phyloP scores from a whole-genome alignment of 2,329 filamentous ascomycete species.

The Penicillium capsulatum region DNA sequence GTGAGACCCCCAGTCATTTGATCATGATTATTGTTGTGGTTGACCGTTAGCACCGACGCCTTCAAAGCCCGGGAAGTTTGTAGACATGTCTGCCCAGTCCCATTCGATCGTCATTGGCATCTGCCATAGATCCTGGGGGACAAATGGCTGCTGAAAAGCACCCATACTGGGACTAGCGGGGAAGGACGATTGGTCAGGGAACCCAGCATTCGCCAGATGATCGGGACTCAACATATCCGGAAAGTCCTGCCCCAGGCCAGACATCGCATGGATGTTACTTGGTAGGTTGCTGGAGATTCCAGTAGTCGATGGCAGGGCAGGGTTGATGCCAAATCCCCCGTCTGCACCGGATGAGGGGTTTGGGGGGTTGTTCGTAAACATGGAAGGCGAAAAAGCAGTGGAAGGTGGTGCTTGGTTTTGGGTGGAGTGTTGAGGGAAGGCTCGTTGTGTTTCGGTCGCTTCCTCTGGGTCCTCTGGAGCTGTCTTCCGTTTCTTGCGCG shows the following conservation, averaged over 20 bases:
- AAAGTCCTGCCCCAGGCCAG: conserved; percentile 34
- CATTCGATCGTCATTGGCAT: conserved; percentile 95
- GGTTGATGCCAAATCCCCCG: conserved; percentile 24
- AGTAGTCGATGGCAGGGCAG: conserved; percentile 21
- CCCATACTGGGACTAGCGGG: conserved; percentile 33
- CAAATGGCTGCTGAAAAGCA: conserved; percentile 74
- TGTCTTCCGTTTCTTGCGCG: conserved; percentile 79
- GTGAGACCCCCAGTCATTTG: too few species aligned
- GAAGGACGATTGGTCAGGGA: conserved; percentile 31
- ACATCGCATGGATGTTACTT: conserved; percentile 26
- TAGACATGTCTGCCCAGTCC: conserved; percentile 61
- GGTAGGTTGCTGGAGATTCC: conserved; percentile 24
- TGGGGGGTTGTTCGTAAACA: conserved; percentile 23
- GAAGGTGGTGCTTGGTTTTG: conserved; percentile 21
- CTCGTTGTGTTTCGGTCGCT: conserved; percentile 18
- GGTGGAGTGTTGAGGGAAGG: conserved; percentile 22
- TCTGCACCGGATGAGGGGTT: conserved; percentile 15
- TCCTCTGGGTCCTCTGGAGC: conserved; percentile 48
- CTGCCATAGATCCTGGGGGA: conserved; percentile 90
- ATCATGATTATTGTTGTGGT: conserved; percentile 25
- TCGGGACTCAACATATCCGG: conserved; percentile 37
- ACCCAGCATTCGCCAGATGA: conserved; percentile 30
- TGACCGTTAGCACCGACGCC: conserved; percentile 20
- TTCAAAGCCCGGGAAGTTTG: conserved; percentile 36
- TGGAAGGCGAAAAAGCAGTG: conserved; percentile 25